phyloP scores from a whole-genome alignment of 257 asterid genomes.

The Solanum dulcamara region DNA sequence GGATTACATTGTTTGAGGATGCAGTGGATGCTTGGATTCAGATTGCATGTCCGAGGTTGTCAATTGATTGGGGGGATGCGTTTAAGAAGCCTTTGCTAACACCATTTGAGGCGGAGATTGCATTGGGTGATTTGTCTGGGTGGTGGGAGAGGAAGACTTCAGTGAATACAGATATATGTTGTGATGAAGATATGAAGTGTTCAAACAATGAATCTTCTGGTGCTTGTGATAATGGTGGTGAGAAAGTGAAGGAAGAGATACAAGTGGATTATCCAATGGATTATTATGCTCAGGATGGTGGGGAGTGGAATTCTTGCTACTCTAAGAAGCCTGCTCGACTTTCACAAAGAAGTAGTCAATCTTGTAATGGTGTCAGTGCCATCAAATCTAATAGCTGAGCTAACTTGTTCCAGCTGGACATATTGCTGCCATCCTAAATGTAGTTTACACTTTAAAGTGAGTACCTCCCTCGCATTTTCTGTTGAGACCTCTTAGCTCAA shows the following conservation, averaged over 20 bases:
- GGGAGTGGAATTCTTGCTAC: conserved; percentile 86
- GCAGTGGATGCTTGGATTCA: conserved; percentile 93
- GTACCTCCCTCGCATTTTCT: not conserved
- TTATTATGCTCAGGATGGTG: conserved; percentile 94
- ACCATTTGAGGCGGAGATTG: conserved; percentile 92
- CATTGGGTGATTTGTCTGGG: conserved; percentile 71
- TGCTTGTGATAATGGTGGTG: conserved; percentile 11
- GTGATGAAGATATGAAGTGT: conserved; percentile 16
- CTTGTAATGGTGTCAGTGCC: conserved; percentile 12
- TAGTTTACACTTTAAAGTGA: not conserved
- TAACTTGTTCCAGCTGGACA: not conserved
- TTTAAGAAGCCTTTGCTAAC: conserved; percentile 79
- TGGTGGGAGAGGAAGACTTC: conserved; percentile 88
- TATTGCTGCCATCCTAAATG: not conserved
- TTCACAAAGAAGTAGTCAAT: conserved; percentile 19
- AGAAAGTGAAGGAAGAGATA: conserved; percentile 9
- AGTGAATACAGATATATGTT: not conserved
- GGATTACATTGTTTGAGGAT: conserved; percentile 77
- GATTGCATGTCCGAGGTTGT: conserved; percentile 92
- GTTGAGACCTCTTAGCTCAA: not conserved
- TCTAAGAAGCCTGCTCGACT: conserved; percentile 48
- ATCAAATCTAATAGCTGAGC: not conserved
- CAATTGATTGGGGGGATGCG: conserved; percentile 98
- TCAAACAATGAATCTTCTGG: conserved; percentile 30
- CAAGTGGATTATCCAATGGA: conserved; percentile 87